Base-by-base conservation (phyloP, 2,329 filamentous ascomycete species). In the Penicillium griseofulvum region DNA sequence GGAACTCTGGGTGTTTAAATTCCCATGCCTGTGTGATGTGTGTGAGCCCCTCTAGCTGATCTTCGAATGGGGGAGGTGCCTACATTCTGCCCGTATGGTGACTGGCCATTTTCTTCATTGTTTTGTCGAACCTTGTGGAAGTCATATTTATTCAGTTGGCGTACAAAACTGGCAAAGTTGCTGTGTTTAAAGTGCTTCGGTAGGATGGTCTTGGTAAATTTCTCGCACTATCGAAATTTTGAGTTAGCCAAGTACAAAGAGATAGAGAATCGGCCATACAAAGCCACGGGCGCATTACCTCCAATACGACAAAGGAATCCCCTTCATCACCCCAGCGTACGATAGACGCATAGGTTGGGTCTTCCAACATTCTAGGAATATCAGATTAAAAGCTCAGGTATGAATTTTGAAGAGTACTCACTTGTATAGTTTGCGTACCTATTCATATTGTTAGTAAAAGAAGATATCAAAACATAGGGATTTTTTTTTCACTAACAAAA, bases 361-460 rank as follows among this genome's bases (percentile, higher is more conserved):
- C 95, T 76, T 97, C 93, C 68, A 99, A 81, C 94, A 99, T 99
- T 73, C 91, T 96, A 71, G 52, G 42, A 57, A 49, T 48, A 55
- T 57, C 55, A 60, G 38, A 55, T 48, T 51, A 48, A 59, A 54
- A 55, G 53, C 10, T 3, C 9, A 34, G 12, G 11, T 14, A 6
- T 19, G 33, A 50, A 39, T 17, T 48, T 16, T 43, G 54, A 55
- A 54, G 60, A 76, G 97, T 92, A 76, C 83, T 77, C 87, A 97
- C 93, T 96, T 96, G 83, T 97, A 97, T 63, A 97, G 81, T 79
- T 97, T 97, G 81, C 93, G 91, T 78, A 97, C 92, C 92, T 97
- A 60, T 59, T 65, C 63, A 71, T 66, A 24, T 49, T 57, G 67
- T 61, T 68, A 50, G 41, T 22, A 49, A 54, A 22, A 22, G 22